These are phyloP conservation scores for Medicago lupulina DNA, from an alignment of 306 rosid species.

Conservation along the genomic window DNA sequence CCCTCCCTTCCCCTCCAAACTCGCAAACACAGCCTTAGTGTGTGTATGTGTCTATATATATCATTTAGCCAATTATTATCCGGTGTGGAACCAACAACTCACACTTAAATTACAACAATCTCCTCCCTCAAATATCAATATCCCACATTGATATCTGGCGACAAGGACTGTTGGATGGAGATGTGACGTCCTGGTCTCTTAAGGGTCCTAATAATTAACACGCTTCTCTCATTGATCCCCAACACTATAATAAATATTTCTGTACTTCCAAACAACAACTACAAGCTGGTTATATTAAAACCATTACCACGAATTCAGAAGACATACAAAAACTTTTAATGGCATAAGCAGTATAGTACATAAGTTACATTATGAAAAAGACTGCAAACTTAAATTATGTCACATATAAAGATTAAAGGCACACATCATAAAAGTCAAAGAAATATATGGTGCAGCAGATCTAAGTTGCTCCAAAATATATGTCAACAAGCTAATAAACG, in stretches of 20 bases:
- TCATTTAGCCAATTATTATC: neutral
- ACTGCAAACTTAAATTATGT: slow-evolving; percentile 21
- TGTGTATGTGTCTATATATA: neutral
- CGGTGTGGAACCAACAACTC: neutral
- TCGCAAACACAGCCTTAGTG: neutral
- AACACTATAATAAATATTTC: neutral
- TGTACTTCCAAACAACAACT: slow-evolving; percentile 4
- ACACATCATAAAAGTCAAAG: neutral
- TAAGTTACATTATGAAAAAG: slow-evolving; percentile 24
- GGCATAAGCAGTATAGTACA: slow-evolving; percentile 17
- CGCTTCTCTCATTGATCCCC: neutral
- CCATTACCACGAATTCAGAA: slow-evolving; percentile 25
- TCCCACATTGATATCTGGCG: neutral
- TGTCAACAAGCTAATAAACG: too few species aligned
- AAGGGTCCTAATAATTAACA: neutral
- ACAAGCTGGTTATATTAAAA: neutral
- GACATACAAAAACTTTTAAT: slow-evolving; percentile 10
- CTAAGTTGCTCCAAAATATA: neutral
- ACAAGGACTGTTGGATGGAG: neutral
- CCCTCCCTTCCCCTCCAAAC: too few species aligned
- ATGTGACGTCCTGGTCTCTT: neutral
- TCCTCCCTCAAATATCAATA: neutral
- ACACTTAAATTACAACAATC: neutral
- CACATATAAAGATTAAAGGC: neutral
- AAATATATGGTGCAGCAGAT: neutral